Percentiles rank a stretch among this genome's conserved stretches.
These are phyloP conservation scores for Agrocybe praecox DNA, from an alignment of 768 basidiomycete species.

Conservation along the genomic window DNA sequence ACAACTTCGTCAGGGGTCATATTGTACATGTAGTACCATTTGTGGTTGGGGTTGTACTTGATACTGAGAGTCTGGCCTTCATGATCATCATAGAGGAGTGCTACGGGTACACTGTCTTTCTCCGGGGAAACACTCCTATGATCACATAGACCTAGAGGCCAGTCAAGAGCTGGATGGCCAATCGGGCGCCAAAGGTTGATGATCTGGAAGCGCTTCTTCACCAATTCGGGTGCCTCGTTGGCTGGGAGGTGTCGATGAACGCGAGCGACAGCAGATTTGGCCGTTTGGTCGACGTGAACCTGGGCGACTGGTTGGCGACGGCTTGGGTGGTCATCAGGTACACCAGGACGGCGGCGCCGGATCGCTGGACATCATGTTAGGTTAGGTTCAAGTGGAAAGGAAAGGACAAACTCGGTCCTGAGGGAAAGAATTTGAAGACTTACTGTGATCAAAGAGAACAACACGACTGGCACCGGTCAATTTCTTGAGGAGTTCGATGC, in stretches of 20 bases:
- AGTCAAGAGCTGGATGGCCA: constrained; percentile 44
- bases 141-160: constrained; percentile 55
- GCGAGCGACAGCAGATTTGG: constrained; percentile 41
- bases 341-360: constrained; percentile 44
- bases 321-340: constrained; percentile 32
- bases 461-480: constrained; percentile 60
- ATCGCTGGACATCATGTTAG: constrained; percentile 31
- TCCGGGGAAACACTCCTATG: constrained; percentile 42
- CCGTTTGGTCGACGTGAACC: constrained; percentile 57
- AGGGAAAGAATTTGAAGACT: constrained; percentile 20
- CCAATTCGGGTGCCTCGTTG: constrained; percentile 42
- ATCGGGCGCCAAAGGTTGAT: constrained; percentile 68
- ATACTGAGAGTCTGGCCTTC: constrained; percentile 57
- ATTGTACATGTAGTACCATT: constrained; percentile 50
- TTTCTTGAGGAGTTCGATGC: constrained; percentile 56
- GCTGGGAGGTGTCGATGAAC: constrained; percentile 54
- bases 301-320: constrained; percentile 48
- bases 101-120: constrained; percentile 45
- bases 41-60: constrained; percentile 45
- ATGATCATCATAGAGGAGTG: constrained; percentile 48
- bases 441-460: constrained; percentile 64
- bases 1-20: constrained; percentile 52
- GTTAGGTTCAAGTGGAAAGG: no score
- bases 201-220: constrained; percentile 55
- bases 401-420: background rate